A percentile compares a stretch with the other conserved stretches of the same genome.
phyloP scores from a whole-genome alignment of 192 early-diverging fungal species.

The Coemansia erecta region DNA sequence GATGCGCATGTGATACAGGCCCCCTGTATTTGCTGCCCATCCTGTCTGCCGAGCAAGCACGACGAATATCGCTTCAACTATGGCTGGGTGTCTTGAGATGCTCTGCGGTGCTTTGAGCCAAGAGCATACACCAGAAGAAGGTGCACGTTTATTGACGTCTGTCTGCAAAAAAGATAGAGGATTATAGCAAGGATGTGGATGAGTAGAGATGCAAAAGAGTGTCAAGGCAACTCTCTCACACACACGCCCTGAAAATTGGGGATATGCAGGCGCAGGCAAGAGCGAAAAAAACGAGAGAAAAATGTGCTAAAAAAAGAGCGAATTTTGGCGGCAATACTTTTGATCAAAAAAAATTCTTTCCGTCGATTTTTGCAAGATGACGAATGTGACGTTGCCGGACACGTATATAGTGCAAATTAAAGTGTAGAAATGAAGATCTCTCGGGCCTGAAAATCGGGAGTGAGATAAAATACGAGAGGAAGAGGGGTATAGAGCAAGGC shows the following conservation, averaged over 20 bases:
- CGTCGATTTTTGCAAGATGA: not conserved
- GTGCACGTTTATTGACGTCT: too few relatives aligned
- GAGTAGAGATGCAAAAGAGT: too few relatives aligned
- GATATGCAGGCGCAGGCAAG: not conserved
- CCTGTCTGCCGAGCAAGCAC: not conserved
- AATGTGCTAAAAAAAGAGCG: not conserved
- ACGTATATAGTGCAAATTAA: not conserved
- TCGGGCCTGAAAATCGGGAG: not conserved
- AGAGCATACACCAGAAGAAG: too few relatives aligned
- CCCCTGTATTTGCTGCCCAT: constrained; percentile 6
- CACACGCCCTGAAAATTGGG: too few relatives aligned
- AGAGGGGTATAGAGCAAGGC: too few relatives aligned
- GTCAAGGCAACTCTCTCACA: too few relatives aligned
- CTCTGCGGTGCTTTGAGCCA: not conserved
- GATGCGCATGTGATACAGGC: constrained; percentile 3
- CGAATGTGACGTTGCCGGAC: constrained; percentile 4
- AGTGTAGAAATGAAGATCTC: not conserved
- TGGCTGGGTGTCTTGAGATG: not conserved
- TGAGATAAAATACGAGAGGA: not conserved
- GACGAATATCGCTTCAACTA: not conserved
- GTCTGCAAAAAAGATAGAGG: too few relatives aligned
- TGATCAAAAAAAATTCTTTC: constrained; percentile 5
- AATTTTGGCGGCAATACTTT: not conserved
- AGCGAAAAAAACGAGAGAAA: not conserved
- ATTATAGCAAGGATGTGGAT: too few relatives aligned